Conservation (phyloP, 1,284 basidiomycete species). For the Cystobasidium sp. region DNA sequence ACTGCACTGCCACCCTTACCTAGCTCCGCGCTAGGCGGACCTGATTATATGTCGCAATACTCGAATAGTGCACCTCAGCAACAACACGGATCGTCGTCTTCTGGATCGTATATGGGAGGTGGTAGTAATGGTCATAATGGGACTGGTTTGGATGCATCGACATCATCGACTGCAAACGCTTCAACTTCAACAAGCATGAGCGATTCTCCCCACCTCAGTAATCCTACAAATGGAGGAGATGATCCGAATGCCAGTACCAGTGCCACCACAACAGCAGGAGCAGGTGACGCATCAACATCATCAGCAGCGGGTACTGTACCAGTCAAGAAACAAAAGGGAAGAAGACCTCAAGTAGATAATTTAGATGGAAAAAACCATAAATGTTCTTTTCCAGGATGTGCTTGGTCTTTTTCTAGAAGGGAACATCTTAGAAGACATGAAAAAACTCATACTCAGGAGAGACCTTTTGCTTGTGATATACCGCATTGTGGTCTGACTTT, state of each 20-base stretch:
- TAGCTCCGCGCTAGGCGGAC: not conserved
- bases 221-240: not conserved
- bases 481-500: constrained; percentile 37
- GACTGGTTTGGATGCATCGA: not conserved
- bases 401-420: constrained; percentile 38
- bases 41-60: not conserved
- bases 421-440: constrained; percentile 42
- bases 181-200: not conserved
- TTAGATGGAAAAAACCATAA: constrained; percentile 35
- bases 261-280: not conserved
- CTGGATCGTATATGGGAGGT: not conserved
- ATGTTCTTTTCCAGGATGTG: constrained; percentile 30
- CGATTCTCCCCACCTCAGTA: too few relatives aligned
- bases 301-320: constrained; percentile 12
- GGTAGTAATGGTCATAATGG: not conserved
- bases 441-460: constrained; percentile 43
- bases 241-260: not conserved
- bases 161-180: not conserved
- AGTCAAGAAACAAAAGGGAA: constrained; percentile 42
- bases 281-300: not conserved
- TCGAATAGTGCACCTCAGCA: not conserved
- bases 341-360: constrained; percentile 21
- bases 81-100: not conserved
- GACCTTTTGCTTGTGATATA: constrained; percentile 40
- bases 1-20: not conserved